phyloP scores from a whole-genome alignment of 495 filamentous ascomycete species.

The Durotheca rogersii region DNA sequence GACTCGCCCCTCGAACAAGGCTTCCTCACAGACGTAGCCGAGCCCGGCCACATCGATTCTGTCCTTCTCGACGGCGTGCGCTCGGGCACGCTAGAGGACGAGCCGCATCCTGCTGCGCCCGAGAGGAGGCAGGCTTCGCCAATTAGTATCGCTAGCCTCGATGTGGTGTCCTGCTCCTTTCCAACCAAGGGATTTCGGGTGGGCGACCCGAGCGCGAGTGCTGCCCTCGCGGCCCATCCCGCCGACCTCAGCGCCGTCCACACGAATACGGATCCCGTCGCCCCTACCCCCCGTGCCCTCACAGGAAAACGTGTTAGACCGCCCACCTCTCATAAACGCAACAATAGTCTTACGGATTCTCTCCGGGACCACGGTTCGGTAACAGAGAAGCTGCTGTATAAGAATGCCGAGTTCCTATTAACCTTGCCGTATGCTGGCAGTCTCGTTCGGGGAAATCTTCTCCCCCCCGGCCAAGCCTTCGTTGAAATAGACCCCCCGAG shows the following conservation, averaged over 20 bases:
- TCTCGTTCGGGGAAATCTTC: slow-evolving; percentile 78
- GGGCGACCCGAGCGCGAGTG: slow-evolving; percentile 44
- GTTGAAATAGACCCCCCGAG: slow-evolving; percentile 69
- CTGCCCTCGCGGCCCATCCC: slow-evolving; percentile 62
- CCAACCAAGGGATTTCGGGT: slow-evolving; percentile 62
- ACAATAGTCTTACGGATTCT: slow-evolving; percentile 74
- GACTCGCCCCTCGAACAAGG: slow-evolving; percentile 36
- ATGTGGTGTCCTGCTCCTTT: slow-evolving; percentile 81
- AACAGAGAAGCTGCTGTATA: slow-evolving; percentile 49
- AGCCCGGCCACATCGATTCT: slow-evolving; percentile 49
- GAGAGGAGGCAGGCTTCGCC: slow-evolving; percentile 48
- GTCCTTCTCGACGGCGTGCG: slow-evolving; percentile 41
- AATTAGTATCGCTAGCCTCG: slow-evolving; percentile 53
- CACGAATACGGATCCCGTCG: slow-evolving; percentile 46
- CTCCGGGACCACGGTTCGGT: slow-evolving; percentile 67
- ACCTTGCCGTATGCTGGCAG: slow-evolving; percentile 73
- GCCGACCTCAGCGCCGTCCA: slow-evolving; percentile 55
- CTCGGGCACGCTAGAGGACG: slow-evolving; percentile 44
- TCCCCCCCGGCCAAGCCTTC: slow-evolving; percentile 73
- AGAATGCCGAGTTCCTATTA: slow-evolving; percentile 58
- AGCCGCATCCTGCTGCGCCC: slow-evolving; percentile 15
- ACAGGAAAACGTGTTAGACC: slow-evolving; percentile 55
- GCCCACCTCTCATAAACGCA: slow-evolving; percentile 50
- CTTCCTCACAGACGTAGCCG: slow-evolving; percentile 51
- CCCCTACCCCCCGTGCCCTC: slow-evolving; percentile 53